Base-by-base conservation (phyloP, 176 grass and related monocot species). In the Aegilops umbellulata region DNA sequence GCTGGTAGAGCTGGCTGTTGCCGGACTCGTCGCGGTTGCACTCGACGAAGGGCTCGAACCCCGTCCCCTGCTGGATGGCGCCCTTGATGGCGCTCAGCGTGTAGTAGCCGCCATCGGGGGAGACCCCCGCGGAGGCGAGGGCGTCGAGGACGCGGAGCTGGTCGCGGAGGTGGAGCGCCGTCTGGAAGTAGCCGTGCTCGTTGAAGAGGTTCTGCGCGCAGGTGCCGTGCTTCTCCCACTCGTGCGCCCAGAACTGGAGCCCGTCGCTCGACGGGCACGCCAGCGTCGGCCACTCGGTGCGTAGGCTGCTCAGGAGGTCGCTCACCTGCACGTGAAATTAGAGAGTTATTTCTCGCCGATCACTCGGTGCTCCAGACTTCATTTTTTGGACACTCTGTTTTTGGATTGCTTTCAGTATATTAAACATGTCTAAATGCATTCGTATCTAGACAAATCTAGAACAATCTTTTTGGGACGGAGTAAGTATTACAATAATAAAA, bases 191-290 rank as follows among this genome's bases (percentile, higher is more conserved):
- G 69, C 78, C 38, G 73, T 88, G 92, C 92, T 96, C 83, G 69
- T 95, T 77, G 83, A 98, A 84, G 32, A 90, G 5, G 60, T 82
- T 35, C 51, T 79, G 65, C 2, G 97, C 84, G 69, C 97, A 96
- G 53, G 97, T 96, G 84, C 97, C 97, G 82, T 98, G 97, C 86
- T 98, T 98, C 75, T 94, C 90, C 97, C 97, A 96, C 83, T 94
- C 97, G 60, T 98, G 97, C 20, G 64, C 70, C 97, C 97, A 98
- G 86, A 98, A 98, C 0, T n/a, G 47, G 25, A 84, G 31, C 0
- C 97, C 97, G 60, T 96, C 94, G 78, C 38, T 78, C 20, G 79
- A 78, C 11, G 97, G 97, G 75, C 97, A 98, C 20, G 94, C 91
- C 65, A 98, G 79, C 49, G 97, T 94, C 39, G 97, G 97, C 97